A percentile compares a stretch with the other conserved stretches of the same genome.
phyloP scores from a whole-genome alignment of 176 grass and related monocot species.

The Aegilops bicornis region DNA sequence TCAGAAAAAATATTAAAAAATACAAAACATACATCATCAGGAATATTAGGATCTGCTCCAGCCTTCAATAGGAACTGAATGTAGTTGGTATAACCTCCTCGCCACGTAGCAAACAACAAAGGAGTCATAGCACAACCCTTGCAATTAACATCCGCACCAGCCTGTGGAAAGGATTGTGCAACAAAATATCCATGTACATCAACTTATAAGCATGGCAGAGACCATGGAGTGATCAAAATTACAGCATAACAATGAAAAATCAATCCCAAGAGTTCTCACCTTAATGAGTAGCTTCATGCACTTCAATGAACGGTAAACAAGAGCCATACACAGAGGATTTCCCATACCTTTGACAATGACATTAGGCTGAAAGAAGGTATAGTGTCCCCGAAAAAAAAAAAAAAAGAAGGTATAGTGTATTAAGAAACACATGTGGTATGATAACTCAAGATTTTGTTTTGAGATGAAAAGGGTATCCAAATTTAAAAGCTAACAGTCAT shows the following conservation, averaged over 20 bases:
- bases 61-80: conserved; percentile 33
- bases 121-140: background rate
- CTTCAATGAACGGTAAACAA: conserved; percentile 30
- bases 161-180: conserved; percentile 32
- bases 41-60: conserved; percentile 45
- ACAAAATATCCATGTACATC: conserved; percentile 3
- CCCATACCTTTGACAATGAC: background rate
- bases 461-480: background rate
- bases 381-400: background rate
- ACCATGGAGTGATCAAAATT: background rate
- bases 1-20: background rate
- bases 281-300: conserved; percentile 49
- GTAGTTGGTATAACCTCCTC: conserved; percentile 32
- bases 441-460: background rate
- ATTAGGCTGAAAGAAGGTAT: conserved; percentile 40
- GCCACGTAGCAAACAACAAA: conserved; percentile 13
- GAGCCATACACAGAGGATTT: conserved; percentile 12
- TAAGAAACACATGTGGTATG: background rate
- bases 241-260: background rate
- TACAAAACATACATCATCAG: conserved; percentile 33
- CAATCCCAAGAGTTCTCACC: conserved; percentile 13
- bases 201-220: background rate
- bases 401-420: conserved; percentile 12
- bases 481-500: background rate
- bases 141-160: conserved; percentile 41